Evolutionary conservation across 169 alveolate species (phyloP).

Genomic region (Eimeria falciformis): DNA sequence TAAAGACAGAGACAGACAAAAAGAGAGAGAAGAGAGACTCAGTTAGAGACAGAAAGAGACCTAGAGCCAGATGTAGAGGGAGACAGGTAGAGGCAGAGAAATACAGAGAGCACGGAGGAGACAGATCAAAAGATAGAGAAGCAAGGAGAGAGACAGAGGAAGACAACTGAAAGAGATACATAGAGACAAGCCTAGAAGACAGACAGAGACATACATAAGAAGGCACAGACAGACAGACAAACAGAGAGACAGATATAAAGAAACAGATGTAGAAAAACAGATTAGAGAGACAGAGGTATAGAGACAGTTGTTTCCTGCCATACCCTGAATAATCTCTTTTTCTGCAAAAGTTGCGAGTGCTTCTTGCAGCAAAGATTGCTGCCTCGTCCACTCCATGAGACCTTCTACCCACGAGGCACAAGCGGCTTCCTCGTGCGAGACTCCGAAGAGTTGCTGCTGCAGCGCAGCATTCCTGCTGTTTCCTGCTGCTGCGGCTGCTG

Average conservation of each 20-base stretch:
- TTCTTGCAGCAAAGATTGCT: neutral
- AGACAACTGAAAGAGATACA: neutral
- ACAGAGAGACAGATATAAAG: no score
- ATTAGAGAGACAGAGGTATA: no score
- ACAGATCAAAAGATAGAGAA: no score
- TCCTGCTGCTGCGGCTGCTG: neutral
- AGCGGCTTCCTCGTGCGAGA: neutral
- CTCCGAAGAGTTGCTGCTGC: constrained; percentile 22
- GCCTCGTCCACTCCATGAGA: neutral
- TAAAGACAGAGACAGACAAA: no score
- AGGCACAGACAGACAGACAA: no score
- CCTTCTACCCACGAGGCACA: constrained; percentile 10
- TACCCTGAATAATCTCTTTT: neutral
- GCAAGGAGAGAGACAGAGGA: neutral
- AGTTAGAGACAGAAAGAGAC: no score
- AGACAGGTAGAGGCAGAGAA: no score
- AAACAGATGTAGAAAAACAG: no score
- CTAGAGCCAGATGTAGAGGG: no score
- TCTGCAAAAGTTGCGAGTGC: neutral
- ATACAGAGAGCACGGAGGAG: no score
- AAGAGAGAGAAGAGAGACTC: no score
- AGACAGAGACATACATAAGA: neutral
- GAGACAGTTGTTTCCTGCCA: no score
- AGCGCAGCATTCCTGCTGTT: neutral
- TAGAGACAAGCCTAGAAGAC: neutral